Conservation (phyloP, 2,329 filamentous ascomycete species). For the Blastomyces emzantsi region DNA sequence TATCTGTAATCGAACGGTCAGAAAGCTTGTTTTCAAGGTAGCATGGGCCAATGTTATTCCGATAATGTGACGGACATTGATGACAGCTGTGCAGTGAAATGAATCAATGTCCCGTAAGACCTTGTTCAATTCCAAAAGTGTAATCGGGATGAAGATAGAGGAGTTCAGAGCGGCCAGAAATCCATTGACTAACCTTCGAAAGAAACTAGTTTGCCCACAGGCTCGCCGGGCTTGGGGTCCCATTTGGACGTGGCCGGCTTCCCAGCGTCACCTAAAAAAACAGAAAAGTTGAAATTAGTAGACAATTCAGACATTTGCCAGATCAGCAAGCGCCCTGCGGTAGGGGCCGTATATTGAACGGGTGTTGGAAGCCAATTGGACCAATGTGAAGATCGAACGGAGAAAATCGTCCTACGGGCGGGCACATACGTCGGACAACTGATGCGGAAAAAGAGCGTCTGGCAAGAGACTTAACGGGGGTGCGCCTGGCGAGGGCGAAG, state of each 20-base stretch:
- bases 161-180: conserved; percentile 13
- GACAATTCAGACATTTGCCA: neutral
- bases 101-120: neutral
- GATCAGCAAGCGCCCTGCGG: neutral
- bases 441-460: conserved; percentile 40
- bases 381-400: neutral
- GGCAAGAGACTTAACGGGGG: conserved; percentile 35
- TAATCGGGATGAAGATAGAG: neutral
- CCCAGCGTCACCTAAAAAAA: conserved; percentile 12
- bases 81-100: neutral
- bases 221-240: conserved; percentile 30
- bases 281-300: conserved; percentile 17
- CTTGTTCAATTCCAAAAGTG: neutral
- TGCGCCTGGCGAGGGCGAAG: conserved; percentile 39
- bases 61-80: neutral
- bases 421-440: conserved; percentile 39
- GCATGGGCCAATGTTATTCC: neutral
- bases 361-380: conserved; percentile 9
- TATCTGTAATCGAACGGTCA: conserved; percentile 49
- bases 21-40: conserved; percentile 1
- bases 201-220: conserved; percentile 36
- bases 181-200: conserved; percentile 35
- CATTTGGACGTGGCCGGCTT: conserved; percentile 27
- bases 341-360: conserved; percentile 3
- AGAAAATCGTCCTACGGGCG: conserved; percentile 14